phyloP scores from a whole-genome alignment of 2,329 filamentous ascomycete genomes.

The Arthrobotrys conoides region DNA sequence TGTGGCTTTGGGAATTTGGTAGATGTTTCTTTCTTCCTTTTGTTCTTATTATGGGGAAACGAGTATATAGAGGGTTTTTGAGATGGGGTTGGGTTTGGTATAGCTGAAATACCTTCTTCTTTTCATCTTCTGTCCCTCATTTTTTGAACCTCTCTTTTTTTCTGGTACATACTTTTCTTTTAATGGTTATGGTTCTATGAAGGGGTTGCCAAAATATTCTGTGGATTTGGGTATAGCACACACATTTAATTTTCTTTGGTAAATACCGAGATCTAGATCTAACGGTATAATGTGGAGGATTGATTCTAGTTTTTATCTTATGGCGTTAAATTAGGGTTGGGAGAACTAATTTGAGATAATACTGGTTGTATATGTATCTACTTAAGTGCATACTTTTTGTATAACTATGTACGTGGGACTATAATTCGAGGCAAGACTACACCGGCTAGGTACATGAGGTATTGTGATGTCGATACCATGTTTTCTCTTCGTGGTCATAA shows the following conservation, averaged over 20 bases:
- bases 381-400: too few relatives aligned
- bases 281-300: too few relatives aligned
- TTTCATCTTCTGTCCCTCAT: background rate
- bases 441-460: too few relatives aligned
- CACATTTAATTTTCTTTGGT: too few relatives aligned
- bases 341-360: too few relatives aligned
- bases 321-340: slow-evolving; percentile 7
- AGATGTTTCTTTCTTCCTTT: background rate
- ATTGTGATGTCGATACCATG: too few relatives aligned
- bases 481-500: too few relatives aligned
- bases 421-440: too few relatives aligned
- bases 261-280: too few relatives aligned
- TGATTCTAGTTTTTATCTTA: too few relatives aligned
- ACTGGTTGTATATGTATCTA: too few relatives aligned
- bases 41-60: background rate
- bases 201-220: background rate
- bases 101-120: background rate
- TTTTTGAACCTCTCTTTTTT: background rate
- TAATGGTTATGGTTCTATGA: background rate
- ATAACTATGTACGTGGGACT: too few relatives aligned
- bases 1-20: background rate
- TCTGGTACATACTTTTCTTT: slow-evolving; percentile 18
- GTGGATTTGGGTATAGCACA: background rate
- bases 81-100: background rate
- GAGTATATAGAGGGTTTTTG: slow-evolving; percentile 6